Evolutionary conservation across 306 rosid genomes (phyloP), one percentile per base, ranked within the genome.

Genomic region (Sicyos edulis): DNA sequence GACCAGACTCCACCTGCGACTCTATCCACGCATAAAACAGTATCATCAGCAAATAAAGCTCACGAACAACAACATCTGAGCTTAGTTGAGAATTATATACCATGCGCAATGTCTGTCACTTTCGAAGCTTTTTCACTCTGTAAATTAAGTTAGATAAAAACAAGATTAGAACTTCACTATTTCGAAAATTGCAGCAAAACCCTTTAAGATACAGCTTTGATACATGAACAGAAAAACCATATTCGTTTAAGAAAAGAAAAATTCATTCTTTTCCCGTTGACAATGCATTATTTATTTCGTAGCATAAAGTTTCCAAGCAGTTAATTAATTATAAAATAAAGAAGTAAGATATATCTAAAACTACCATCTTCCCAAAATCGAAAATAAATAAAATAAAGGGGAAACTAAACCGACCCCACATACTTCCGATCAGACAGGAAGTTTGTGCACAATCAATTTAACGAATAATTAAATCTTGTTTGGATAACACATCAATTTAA

Each of bases 61-160:
- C 24, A 49, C 6, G 6, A 40, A 40, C 45, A 40, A 40, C 15
- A 72, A 73, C 45, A 64, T 61, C 72, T 78, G 81, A 81, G 56
- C 40, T 76, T 26, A 52, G 80, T 77, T 75, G 73, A 81, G 74
- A 72, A 54, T 77, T 80, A 68, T 70, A 86, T 90, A 93, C 97
- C 98, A 86, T 84, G 92, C 66, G 78, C 85, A 40, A 85, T 66
- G 81, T 85, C 96, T 68, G 97, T 93, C 96, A 86, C 97, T 93
- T 88, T 87, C 96, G 74, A 73, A 81, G 80, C 77, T 81, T 83
- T 85, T 81, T 79, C 88, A 75, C 80, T 77, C 96, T 90, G 92
- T 89, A 87, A 85, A 78, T 83, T 75, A 70, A 78, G 54, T 57
- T 84, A 86, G 3, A 76, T 76, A 79, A 79, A 40, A 87, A 73